A percentile compares a stretch with the other conserved stretches of the same genome.
Evolutionary conservation across 768 basidiomycete genomes (phyloP).

Genomic region (Daedalea quercina): DNA sequence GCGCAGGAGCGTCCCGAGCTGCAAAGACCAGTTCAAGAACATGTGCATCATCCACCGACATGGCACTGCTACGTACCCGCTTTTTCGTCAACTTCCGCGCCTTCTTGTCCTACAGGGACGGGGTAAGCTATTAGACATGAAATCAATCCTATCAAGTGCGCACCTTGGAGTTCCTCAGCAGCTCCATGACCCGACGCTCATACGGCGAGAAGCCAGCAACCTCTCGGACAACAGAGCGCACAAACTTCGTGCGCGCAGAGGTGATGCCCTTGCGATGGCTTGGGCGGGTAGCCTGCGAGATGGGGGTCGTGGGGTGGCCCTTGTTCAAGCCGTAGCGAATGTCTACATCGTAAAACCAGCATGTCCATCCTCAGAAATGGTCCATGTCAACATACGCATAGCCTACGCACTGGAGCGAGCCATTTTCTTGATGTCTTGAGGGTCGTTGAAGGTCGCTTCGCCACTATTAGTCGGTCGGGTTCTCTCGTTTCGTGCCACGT

Average conservation of each 20-base stretch:
- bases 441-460: slow-evolving; percentile 20
- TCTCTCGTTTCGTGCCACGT: slow-evolving; percentile 15
- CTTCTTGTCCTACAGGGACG: slow-evolving; percentile 81
- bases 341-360: slow-evolving; percentile 39
- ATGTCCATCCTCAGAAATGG: slow-evolving; percentile 2
- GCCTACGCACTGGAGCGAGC: slow-evolving; percentile 62
- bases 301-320: slow-evolving; percentile 83
- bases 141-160: slow-evolving; percentile 19
- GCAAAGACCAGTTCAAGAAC: slow-evolving; percentile 7
- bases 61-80: slow-evolving; percentile 59
- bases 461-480: slow-evolving; percentile 11
- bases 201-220: slow-evolving; percentile 97
- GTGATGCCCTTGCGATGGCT: slow-evolving; percentile 89
- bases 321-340: slow-evolving; percentile 80
- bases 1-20: slow-evolving; percentile 97
- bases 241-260: slow-evolving; percentile 89
- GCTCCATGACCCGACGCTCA: slow-evolving; percentile 95
- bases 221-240: slow-evolving; percentile 90
- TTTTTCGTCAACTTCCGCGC: slow-evolving; percentile 99
- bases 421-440: slow-evolving; percentile 65
- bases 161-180: slow-evolving; percentile 96
- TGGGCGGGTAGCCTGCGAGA: slow-evolving; percentile 69
- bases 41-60: slow-evolving; percentile 1
- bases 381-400: not conserved
- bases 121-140: not conserved